A percentile compares a stretch with the other conserved stretches of the same genome.
phyloP scores from a whole-genome alignment of 2,329 filamentous ascomycete species.

The Helicocarpus griseus region DNA sequence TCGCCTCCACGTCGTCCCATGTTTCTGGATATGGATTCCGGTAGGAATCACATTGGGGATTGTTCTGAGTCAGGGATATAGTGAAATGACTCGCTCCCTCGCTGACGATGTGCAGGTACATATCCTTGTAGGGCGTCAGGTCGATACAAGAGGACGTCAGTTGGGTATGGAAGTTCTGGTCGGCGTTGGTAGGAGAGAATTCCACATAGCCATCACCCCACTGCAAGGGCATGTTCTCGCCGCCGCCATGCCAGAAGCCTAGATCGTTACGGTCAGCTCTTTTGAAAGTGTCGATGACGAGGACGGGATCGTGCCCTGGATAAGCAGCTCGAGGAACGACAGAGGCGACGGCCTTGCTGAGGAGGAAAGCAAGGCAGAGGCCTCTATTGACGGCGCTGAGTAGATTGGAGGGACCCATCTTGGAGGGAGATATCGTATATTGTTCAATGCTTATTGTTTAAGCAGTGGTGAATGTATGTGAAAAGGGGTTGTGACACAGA shows the following conservation, averaged over 20 bases:
- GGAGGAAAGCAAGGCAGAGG: neutral
- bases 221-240: conserved; percentile 47
- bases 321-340: neutral
- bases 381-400: neutral
- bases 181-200: conserved; percentile 50
- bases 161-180: conserved; percentile 53
- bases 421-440: neutral
- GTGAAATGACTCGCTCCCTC: conserved; percentile 54
- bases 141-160: conserved; percentile 48
- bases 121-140: conserved; percentile 43
- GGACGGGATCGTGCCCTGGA: conserved; percentile 3
- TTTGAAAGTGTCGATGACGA: conserved; percentile 53
- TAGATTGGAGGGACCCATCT: neutral
- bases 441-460: too few species aligned
- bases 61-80: conserved; percentile 58
- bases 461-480: too few species aligned
- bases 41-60: conserved; percentile 46
- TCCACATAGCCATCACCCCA: conserved; percentile 45
- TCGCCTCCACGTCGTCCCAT: conserved; percentile 57
- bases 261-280: conserved; percentile 47
- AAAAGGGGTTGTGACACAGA: too few species aligned
- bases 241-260: conserved; percentile 56
- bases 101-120: conserved; percentile 57
- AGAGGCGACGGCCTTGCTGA: neutral
- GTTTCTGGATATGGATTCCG: conserved; percentile 55